Percentiles rank a stretch among this genome's conserved stretches.
phyloP scores from a whole-genome alignment of 495 filamentous ascomycete genomes.

The Aspergillus bridgeri region DNA sequence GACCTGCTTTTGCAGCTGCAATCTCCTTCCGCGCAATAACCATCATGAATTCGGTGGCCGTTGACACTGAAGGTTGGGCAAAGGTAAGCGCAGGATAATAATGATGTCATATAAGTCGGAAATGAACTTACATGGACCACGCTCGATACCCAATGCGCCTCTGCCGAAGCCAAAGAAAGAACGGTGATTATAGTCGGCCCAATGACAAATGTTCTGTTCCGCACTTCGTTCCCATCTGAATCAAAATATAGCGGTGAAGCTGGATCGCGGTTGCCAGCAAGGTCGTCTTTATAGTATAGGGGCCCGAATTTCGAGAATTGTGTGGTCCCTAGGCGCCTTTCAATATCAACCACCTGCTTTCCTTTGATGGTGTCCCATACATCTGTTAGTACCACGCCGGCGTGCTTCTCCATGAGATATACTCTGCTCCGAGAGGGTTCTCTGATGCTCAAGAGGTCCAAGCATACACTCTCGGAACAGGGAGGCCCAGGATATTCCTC shows the following conservation, averaged over 20 bases:
- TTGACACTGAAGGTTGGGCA: slow-evolving; percentile 15
- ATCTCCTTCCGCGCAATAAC: slow-evolving; percentile 20
- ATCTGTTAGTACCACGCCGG: slow-evolving; percentile 20
- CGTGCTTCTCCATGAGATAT: slow-evolving; percentile 34
- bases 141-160: slow-evolving; percentile 24
- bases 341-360: slow-evolving; percentile 26
- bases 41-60: slow-evolving; percentile 19
- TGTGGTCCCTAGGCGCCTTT: slow-evolving; percentile 23
- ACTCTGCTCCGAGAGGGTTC: slow-evolving; percentile 30
- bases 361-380: slow-evolving; percentile 25
- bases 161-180: slow-evolving; percentile 24
- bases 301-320: slow-evolving; percentile 24
- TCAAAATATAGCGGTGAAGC: slow-evolving; percentile 15
- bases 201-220: slow-evolving; percentile 19
- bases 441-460: slow-evolving; percentile 27
- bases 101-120: slow-evolving; percentile 6
- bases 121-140: slow-evolving; percentile 26
- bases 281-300: slow-evolving; percentile 26
- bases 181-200: slow-evolving; percentile 23
- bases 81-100: slow-evolving; percentile 13
- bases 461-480: slow-evolving; percentile 28
- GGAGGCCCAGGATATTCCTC: slow-evolving; percentile 22
- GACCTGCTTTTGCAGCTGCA: slow-evolving; percentile 18
- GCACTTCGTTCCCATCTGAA: slow-evolving; percentile 16
- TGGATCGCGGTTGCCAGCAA: slow-evolving; percentile 9